A percentile compares a stretch with the other conserved stretches of the same genome.
Evolutionary conservation across 805 yeast genomes (phyloP).

Genomic region (Zygoascus tannicola): DNA sequence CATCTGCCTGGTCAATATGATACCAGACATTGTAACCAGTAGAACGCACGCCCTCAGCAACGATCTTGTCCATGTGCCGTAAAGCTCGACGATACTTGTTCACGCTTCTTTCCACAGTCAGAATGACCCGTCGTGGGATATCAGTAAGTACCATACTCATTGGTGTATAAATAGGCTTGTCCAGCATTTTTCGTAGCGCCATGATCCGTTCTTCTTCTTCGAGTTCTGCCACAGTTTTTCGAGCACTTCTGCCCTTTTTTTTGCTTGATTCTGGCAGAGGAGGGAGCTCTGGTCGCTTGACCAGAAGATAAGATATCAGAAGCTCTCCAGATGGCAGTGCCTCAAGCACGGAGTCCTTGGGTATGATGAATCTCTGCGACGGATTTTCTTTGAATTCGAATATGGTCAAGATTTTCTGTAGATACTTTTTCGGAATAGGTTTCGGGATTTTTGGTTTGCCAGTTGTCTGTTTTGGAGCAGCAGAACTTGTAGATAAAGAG

Average conservation of each 20-base stretch:
- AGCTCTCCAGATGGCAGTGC: slow-evolving; percentile 26
- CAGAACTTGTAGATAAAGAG: neutral
- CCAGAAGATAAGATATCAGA: slow-evolving; percentile 31
- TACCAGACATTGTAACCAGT: slow-evolving; percentile 70
- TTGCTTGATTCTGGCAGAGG: slow-evolving; percentile 11
- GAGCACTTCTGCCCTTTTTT: slow-evolving; percentile 23
- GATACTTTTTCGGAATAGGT: slow-evolving; percentile 43
- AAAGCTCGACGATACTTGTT: slow-evolving; percentile 47
- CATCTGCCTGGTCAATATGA: slow-evolving; percentile 39
- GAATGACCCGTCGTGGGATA: slow-evolving; percentile 57
- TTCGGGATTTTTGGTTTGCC: slow-evolving; percentile 7
- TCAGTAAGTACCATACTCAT: slow-evolving; percentile 55
- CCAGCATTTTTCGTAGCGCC: slow-evolving; percentile 7
- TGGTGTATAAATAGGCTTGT: slow-evolving; percentile 36
- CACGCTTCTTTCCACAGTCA: slow-evolving; percentile 59
- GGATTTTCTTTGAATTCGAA: slow-evolving; percentile 81
- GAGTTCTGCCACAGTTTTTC: neutral
- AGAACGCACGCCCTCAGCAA: slow-evolving; percentile 51
- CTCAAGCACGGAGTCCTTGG: slow-evolving; percentile 71
- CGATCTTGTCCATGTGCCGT: slow-evolving; percentile 49
- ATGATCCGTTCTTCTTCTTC: slow-evolving; percentile 1
- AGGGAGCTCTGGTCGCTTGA: slow-evolving; percentile 13
- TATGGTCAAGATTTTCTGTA: slow-evolving; percentile 60
- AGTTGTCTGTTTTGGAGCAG: slow-evolving; percentile 6
- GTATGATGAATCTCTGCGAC: slow-evolving; percentile 61